Conservation (phyloP, 345 rosid species). For the Theobroma cacao region DNA sequence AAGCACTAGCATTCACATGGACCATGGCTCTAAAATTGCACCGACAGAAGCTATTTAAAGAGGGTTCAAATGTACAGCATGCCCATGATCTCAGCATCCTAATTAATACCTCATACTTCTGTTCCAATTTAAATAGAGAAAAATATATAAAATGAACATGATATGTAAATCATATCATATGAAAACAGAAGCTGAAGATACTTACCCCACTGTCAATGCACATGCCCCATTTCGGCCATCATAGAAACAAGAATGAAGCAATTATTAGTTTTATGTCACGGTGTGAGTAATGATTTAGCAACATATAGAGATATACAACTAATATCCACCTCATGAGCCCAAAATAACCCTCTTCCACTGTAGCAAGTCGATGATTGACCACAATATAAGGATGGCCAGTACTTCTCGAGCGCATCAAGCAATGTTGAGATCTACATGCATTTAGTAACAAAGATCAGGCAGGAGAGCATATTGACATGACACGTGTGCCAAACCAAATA, state of each 20-base stretch:
- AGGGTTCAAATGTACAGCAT: background rate
- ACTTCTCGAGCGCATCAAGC: constrained; percentile 52
- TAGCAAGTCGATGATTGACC: constrained; percentile 55
- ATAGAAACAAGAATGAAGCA: constrained; percentile 28
- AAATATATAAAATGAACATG: constrained; percentile 2
- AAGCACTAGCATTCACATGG: background rate
- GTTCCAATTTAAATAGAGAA: background rate
- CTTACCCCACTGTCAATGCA: constrained; percentile 83
- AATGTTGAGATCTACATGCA: constrained; percentile 57
- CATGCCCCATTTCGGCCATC: constrained; percentile 36
- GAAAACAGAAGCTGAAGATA: constrained; percentile 25
- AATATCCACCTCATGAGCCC: constrained; percentile 78
- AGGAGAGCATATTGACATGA: background rate
- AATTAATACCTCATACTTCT: background rate
- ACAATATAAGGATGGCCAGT: constrained; percentile 82
- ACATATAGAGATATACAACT: background rate
- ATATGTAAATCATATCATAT: constrained; percentile 15
- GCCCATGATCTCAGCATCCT: background rate
- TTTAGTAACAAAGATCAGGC: background rate
- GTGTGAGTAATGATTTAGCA: background rate
- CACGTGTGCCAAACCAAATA: background rate
- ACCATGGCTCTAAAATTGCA: background rate
- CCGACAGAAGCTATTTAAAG: background rate
- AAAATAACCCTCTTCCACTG: constrained; percentile 65
- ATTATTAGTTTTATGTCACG: constrained; percentile 33